Conservation (phyloP, 768 basidiomycete genomes). For the Psilocybe tampanensis region DNA sequence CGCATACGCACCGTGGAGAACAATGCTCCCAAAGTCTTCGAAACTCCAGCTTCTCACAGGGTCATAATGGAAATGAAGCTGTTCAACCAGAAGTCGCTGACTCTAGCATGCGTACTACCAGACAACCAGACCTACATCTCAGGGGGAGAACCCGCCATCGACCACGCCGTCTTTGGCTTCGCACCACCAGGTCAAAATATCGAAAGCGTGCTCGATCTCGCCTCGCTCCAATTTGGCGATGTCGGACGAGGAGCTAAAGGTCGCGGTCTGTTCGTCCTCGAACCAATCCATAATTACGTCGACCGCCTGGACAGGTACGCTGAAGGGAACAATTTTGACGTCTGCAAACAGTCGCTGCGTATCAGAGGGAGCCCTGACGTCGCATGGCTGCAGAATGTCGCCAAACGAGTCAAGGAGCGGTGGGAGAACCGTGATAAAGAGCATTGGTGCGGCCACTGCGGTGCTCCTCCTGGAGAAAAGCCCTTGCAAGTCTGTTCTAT, state of each 20-base stretch:
- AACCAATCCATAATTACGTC: constrained; percentile 17
- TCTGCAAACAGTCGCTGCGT: constrained; percentile 7
- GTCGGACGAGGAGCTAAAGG: constrained; percentile 24
- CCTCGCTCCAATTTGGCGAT: constrained; percentile 27
- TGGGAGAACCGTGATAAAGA: constrained; percentile 21
- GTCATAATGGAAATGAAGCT: constrained; percentile 23
- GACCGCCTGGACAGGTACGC: constrained; percentile 17
- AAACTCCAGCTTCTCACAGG: constrained; percentile 8
- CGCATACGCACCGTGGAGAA: constrained; percentile 20
- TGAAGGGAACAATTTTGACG: constrained; percentile 15
- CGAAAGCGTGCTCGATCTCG: constrained; percentile 25
- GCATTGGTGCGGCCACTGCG: constrained; percentile 26
- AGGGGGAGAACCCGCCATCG: constrained; percentile 7
- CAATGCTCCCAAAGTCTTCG: constrained; percentile 12
- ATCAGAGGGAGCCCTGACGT: constrained; percentile 14
- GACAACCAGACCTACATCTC: constrained; percentile 15
- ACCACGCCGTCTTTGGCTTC: constrained; percentile 24
- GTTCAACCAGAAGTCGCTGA: constrained; percentile 7
- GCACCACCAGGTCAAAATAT: constrained; percentile 3
- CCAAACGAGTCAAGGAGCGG: constrained; percentile 17
- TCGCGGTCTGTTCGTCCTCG: constrained; percentile 23
- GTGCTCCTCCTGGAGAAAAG: constrained; percentile 16
- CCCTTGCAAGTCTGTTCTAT: constrained; percentile 18
- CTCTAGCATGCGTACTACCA: constrained; percentile 14
- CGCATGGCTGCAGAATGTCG: constrained; percentile 13